These are phyloP conservation scores for Trypanosoma melophagium DNA, from an alignment of 208 protist species.

Conservation along the genomic window DNA sequence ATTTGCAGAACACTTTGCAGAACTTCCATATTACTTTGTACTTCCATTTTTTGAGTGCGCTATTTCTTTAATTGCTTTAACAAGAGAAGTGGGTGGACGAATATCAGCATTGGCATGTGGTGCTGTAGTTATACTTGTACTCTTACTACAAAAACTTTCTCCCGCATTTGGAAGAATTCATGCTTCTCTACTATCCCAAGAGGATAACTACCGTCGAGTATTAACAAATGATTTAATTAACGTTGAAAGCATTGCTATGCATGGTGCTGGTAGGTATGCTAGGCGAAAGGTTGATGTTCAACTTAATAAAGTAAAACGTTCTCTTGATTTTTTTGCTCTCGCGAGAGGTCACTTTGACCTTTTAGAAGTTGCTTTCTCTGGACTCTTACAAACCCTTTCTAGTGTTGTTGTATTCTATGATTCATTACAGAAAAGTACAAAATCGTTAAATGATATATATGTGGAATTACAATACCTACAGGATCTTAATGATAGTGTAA, in stretches of 20 bases:
- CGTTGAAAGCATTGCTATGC: constrained; percentile 86
- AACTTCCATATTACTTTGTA: constrained; percentile 89
- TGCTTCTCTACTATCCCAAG: constrained; percentile 60
- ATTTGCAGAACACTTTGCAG: constrained; percentile 89
- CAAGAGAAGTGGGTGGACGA: constrained; percentile 51
- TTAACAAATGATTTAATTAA: constrained; percentile 63
- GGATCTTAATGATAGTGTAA: constrained; percentile 78
- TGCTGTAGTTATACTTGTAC: constrained; percentile 51
- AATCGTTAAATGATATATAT: constrained; percentile 62
- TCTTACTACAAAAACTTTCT: constrained; percentile 53
- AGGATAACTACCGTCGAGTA: constrained; percentile 83
- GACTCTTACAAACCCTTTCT: constrained; percentile 56
- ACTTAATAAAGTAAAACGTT: constrained; percentile 58
- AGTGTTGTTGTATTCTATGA: constrained; percentile 58
- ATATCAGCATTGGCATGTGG: constrained; percentile 47
- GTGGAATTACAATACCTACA: constrained; percentile 80
- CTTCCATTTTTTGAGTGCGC: constrained; percentile 66
- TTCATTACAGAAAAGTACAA: constrained; percentile 13
- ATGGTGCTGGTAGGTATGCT: constrained; percentile 61
- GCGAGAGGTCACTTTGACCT: constrained; percentile 74
- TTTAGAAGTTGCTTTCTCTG: constrained; percentile 68
- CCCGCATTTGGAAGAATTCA: constrained; percentile 81
- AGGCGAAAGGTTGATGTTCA: constrained; percentile 54
- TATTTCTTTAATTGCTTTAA: constrained; percentile 58
- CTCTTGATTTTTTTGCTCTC: constrained; percentile 78